These are phyloP conservation scores for Paragyromitra xinjiangensis DNA, from an alignment of 495 filamentous ascomycete genomes.

Conservation along the genomic window DNA sequence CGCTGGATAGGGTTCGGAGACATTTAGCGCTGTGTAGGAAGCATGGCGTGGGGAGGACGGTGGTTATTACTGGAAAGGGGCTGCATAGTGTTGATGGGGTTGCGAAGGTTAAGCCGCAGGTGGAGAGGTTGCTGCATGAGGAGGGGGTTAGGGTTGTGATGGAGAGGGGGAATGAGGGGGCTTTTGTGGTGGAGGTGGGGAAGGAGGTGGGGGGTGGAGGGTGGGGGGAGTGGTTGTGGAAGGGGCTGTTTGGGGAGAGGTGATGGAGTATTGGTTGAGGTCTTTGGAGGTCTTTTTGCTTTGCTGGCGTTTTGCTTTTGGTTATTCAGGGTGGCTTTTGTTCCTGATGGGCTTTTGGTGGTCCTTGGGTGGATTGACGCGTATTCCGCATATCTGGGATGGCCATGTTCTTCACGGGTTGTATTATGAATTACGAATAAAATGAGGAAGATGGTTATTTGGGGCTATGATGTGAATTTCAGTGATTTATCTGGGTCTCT, in stretches of 20 bases:
- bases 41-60: slow-evolving; percentile 35
- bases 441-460: not conserved
- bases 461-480: not conserved
- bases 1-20: slow-evolving; percentile 32
- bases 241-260: slow-evolving; percentile 28
- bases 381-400: not conserved
- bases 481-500: too few relatives aligned
- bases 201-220: not conserved
- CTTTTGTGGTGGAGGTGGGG: slow-evolving; percentile 49
- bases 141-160: slow-evolving; percentile 66
- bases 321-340: not conserved
- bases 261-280: not conserved
- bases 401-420: not conserved
- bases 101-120: slow-evolving; percentile 51
- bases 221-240: slow-evolving; percentile 35
- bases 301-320: not conserved
- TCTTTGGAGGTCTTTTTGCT: not conserved
- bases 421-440: not conserved
- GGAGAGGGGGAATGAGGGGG: slow-evolving; percentile 48
- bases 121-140: slow-evolving; percentile 58
- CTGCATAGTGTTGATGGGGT: slow-evolving; percentile 49
- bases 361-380: not conserved
- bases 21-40: slow-evolving; percentile 44
- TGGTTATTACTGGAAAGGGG: slow-evolving; percentile 52
- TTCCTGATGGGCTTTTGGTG: not conserved